Base-by-base conservation (phyloP, 805 yeast species). In the Wickerhamomyces rabaulensis region DNA sequence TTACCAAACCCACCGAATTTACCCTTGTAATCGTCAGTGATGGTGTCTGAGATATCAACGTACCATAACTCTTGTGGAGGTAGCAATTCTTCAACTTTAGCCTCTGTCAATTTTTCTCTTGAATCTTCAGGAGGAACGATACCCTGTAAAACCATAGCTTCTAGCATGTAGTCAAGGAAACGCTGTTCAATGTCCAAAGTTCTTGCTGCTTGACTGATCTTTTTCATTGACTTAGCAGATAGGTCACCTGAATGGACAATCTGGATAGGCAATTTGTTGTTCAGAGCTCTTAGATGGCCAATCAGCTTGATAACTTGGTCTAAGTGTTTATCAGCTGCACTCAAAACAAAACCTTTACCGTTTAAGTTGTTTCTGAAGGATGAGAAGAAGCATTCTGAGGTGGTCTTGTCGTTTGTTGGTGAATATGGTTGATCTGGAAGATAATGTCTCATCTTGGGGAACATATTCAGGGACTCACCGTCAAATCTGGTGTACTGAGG, bases 401-500 rank as follows among this genome's bases (percentile, higher is more conserved):
- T 7, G 4, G 20, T n/a, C n/a, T n/a, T n/a, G n/a, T n/a, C 45
- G 17, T 39, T 42, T 17, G 48, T 29, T n/a, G 7, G n/a, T 10
- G 25, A 38, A 12, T 22, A 16, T 39, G 40, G 16, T 20, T 39
- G 35, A n/a, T 31, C 16, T 36, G 39, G 52, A 3, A 55, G 41
- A 6, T 44, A 35, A 3, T 40, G 23, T 4, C 27, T 26, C 52
- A 56, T 59, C 8, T 47, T 49, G 47, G 62, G 62, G 27, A 51
- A 36, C 2, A 27, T n/a, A 7, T 12, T 45, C 10, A 50, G 9
- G 7, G 15, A 25, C 17, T 50, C 58, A 4, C 74, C 74, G 38
- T 67, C 64, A 69, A 70, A 71, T 43, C 74, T 50, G 44, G 63
- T 68, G 56, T 60, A 71, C 12, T 57, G 50, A 1, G 75, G 75